A percentile compares a stretch with the other conserved stretches of the same genome.
phyloP scores from a whole-genome alignment of 2,329 filamentous ascomycete species.

The Graphiopsis chlorocephala region DNA sequence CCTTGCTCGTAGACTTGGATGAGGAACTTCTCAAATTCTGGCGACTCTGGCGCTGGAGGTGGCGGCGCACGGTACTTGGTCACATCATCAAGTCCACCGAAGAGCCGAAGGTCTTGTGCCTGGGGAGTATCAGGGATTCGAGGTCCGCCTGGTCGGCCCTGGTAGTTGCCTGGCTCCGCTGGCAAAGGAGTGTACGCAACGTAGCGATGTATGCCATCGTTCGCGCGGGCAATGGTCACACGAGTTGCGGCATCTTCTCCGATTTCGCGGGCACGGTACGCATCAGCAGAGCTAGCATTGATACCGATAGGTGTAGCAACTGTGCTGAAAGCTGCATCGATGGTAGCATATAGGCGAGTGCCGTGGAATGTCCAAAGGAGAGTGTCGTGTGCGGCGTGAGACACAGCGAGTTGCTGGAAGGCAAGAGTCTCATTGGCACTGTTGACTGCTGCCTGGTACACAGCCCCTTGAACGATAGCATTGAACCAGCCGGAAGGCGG shows the following conservation, averaged over 20 bases:
- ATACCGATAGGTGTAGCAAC: slow-evolving; percentile 21
- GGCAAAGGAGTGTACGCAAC: slow-evolving; percentile 25
- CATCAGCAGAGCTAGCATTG: neutral
- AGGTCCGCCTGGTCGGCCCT: slow-evolving; percentile 26
- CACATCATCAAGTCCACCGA: slow-evolving; percentile 28
- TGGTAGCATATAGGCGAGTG: slow-evolving; percentile 28
- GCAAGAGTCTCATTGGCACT: slow-evolving; percentile 22
- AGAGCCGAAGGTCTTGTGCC: slow-evolving; percentile 27
- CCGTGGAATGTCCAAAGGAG: slow-evolving; percentile 32
- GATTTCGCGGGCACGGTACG: neutral
- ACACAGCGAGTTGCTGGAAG: slow-evolving; percentile 32
- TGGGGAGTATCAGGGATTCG: slow-evolving; percentile 30
- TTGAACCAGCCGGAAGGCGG: slow-evolving; percentile 31
- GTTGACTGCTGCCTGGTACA: slow-evolving; percentile 21
- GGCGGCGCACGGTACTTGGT: slow-evolving; percentile 25
- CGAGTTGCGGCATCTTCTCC: slow-evolving; percentile 3
- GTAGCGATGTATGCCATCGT: slow-evolving; percentile 29
- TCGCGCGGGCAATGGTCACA: slow-evolving; percentile 25
- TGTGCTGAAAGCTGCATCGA: slow-evolving; percentile 24
- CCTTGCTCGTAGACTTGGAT: slow-evolving; percentile 28
- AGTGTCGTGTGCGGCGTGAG: slow-evolving; percentile 31
- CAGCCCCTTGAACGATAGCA: slow-evolving; percentile 29
- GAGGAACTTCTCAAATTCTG: slow-evolving; percentile 25
- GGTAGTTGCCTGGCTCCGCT: slow-evolving; percentile 27
- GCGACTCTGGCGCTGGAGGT: slow-evolving; percentile 24